Evolutionary conservation across 768 basidiomycete genomes (phyloP).

Genomic region (Suillus subaureus): DNA sequence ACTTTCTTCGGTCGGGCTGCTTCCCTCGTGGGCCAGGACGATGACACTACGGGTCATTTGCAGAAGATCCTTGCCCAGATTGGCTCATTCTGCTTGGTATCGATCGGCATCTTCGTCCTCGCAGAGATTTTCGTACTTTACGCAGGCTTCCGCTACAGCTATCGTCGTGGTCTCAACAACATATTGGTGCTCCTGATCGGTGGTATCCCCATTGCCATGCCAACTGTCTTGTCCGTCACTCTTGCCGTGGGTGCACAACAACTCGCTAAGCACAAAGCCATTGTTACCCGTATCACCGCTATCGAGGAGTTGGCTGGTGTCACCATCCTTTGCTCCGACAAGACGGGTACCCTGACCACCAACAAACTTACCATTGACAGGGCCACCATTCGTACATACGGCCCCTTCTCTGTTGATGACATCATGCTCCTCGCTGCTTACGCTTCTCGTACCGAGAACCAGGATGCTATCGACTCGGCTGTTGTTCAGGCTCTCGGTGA

Average conservation of each 20-base stretch:
- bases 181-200: conserved; percentile 99
- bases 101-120: conserved; percentile 94
- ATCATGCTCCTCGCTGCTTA: conserved; percentile 94
- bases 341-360: conserved; percentile 97
- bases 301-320: conserved; percentile 99
- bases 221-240: conserved; percentile 96
- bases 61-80: conserved; percentile 99
- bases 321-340: conserved; percentile 98
- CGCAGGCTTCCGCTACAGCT: conserved; percentile 85
- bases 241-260: conserved; percentile 99
- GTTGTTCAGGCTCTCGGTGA: conserved; percentile 83
- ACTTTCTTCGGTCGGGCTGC: conserved; percentile 99
- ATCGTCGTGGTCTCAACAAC: conserved; percentile 95
- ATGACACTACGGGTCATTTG: conserved; percentile 97
- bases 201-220: conserved; percentile 99
- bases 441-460: conserved; percentile 97
- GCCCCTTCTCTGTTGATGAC: conserved; percentile 84
- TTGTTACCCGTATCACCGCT: conserved; percentile 98
- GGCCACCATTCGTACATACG: conserved; percentile 89
- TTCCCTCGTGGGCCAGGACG: conserved; percentile 95
- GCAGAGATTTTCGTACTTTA: conserved; percentile 95
- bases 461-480: conserved; percentile 93
- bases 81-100: conserved; percentile 95
- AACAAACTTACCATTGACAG: conserved; percentile 99
- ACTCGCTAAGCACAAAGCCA: conserved; percentile 98